phyloP scores from a whole-genome alignment of 2,329 filamentous ascomycete genomes.

The Dothideomycetidae sp. region DNA sequence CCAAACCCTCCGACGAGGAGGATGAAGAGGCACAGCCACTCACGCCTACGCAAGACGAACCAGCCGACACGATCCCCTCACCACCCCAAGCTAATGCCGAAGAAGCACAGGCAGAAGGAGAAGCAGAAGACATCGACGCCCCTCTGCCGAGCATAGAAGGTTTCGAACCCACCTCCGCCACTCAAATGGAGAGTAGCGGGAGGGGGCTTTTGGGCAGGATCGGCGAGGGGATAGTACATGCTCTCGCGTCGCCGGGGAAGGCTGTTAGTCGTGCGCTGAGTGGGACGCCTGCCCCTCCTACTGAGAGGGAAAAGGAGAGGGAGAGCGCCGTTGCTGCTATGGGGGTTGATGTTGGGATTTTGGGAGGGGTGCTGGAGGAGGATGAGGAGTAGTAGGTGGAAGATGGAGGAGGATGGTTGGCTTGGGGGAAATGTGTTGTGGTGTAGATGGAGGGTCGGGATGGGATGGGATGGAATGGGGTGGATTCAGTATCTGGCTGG shows the following conservation, averaged over 20 bases:
- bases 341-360: not conserved
- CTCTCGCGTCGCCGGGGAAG: constrained; percentile 5
- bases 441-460: too few relatives aligned
- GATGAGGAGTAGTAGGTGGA: constrained; percentile 1
- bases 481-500: too few relatives aligned
- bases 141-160: not conserved
- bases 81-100: not conserved
- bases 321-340: too few relatives aligned
- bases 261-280: constrained; percentile 6
- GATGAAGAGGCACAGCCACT: not conserved
- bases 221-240: constrained; percentile 5
- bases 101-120: not conserved
- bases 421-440: too few relatives aligned
- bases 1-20: not conserved
- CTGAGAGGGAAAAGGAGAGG: constrained; percentile 1
- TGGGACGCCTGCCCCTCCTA: constrained; percentile 4
- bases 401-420: too few relatives aligned
- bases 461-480: too few relatives aligned
- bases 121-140: not conserved
- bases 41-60: not conserved
- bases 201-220: constrained; percentile 6
- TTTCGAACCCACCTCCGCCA: not conserved
- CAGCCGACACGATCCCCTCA: not conserved
- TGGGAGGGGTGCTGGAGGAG: constrained; percentile 1
- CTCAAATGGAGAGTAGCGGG: not conserved